Evolutionary conservation across 805 yeast genomes (phyloP).

Genomic region (Cyberlindnera petersonii): DNA sequence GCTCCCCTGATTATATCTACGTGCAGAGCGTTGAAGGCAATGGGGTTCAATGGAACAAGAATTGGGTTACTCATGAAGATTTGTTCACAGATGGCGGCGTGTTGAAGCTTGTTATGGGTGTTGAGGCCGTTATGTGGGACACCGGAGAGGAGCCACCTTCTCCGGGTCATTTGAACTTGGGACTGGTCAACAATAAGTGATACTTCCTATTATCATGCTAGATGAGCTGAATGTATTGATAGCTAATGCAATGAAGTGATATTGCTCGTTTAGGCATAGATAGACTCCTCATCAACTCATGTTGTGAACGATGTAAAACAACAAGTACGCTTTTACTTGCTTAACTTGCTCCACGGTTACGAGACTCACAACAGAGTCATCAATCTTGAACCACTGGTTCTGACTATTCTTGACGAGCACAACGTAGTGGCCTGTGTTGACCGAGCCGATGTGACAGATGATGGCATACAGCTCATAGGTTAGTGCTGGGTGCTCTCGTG

Average conservation of each 20-base stretch:
- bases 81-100: constrained; percentile 31
- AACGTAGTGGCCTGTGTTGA: constrained; percentile 93
- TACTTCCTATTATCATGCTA: too few species aligned
- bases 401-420: constrained; percentile 69
- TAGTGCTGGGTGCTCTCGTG: constrained; percentile 34
- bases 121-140: constrained; percentile 18
- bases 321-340: constrained; percentile 71
- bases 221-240: too few species aligned
- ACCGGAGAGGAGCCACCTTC: constrained; percentile 20
- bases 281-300: constrained; percentile 6
- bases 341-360: constrained; percentile 63
- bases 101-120: constrained; percentile 21
- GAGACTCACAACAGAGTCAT: constrained; percentile 77
- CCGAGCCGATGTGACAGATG: constrained; percentile 86
- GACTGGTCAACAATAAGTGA: too few species aligned
- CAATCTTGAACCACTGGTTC: constrained; percentile 86
- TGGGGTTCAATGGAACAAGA: constrained; percentile 28
- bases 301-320: constrained; percentile 54
- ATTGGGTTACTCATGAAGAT: constrained; percentile 33
- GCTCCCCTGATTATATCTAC: constrained; percentile 26
- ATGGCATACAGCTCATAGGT: constrained; percentile 82
- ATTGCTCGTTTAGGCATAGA: background rate
- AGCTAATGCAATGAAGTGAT: too few species aligned
- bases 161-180: constrained; percentile 31
- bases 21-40: constrained; percentile 31